A percentile compares a stretch with the other conserved stretches of the same genome.
Evolutionary conservation across 768 basidiomycete species (phyloP).

Genomic region (Boletus rufocinnamomeus): DNA sequence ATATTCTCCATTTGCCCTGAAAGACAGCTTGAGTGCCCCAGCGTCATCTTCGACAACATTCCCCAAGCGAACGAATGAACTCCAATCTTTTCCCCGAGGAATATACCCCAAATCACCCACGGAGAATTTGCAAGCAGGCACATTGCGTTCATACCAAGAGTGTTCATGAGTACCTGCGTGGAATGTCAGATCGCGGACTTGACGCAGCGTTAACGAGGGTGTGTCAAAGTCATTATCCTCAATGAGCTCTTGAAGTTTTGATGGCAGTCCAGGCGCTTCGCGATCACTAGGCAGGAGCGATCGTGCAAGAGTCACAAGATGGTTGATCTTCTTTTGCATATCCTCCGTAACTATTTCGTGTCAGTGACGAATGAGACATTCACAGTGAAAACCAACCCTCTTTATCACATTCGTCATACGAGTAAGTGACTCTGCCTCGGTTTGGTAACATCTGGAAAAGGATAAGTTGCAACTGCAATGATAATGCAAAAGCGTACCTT

Average conservation of each 20-base stretch:
- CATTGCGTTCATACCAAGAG: slow-evolving; percentile 42
- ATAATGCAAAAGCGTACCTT: slow-evolving; percentile 27
- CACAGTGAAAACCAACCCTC: slow-evolving; percentile 17
- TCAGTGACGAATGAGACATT: slow-evolving; percentile 1
- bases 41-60: slow-evolving; percentile 40
- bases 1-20: slow-evolving; percentile 32
- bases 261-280: slow-evolving; percentile 33
- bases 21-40: slow-evolving; percentile 25
- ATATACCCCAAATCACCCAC: slow-evolving; percentile 51
- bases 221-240: slow-evolving; percentile 35
- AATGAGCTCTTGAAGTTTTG: slow-evolving; percentile 37
- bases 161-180: slow-evolving; percentile 39
- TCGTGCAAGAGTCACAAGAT: slow-evolving; percentile 42
- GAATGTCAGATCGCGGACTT: slow-evolving; percentile 42
- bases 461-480: neutral
- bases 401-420: slow-evolving; percentile 24
- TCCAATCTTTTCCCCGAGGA: slow-evolving; percentile 37
- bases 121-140: slow-evolving; percentile 42
- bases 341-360: slow-evolving; percentile 33
- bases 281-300: slow-evolving; percentile 41
- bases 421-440: slow-evolving; percentile 34
- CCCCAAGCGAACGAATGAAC: slow-evolving; percentile 40
- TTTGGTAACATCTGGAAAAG: slow-evolving; percentile 45
- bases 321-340: slow-evolving; percentile 41
- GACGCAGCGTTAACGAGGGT: slow-evolving; percentile 35